Base-by-base conservation (phyloP, 2,329 filamentous ascomycete genomes). In the Cucurbitaria berberidis region DNA sequence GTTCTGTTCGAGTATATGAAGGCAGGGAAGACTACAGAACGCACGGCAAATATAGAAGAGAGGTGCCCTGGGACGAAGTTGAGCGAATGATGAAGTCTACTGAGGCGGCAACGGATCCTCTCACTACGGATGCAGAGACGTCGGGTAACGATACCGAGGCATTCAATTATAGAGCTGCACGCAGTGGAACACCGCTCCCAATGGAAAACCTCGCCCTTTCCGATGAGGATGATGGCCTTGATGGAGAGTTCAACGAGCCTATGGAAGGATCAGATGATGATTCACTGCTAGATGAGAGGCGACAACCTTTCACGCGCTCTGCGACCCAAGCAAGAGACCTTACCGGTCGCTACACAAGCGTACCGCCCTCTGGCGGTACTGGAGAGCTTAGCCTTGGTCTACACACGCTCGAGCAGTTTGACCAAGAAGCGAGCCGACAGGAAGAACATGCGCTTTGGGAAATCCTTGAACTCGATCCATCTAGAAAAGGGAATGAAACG, bases 361-460 rank as follows among this genome's bases (percentile, higher is more conserved):
- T 39, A 9, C 47, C 54, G 18, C 46, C 40, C 9, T 21, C n/a
- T 21, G n/a, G 27, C 19, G 36, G 18, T 9, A 15, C 13, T 18
- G 21, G 40, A 15, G 13, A 34, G n/a, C 11, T 5, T n/a, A n/a
- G 9, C 8, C 3, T 48, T 5, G 9, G 18, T 6, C 18, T 40
- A 15, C n/a, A 48, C 21, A 67, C 45, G 1, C 5, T 72, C 18
- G 79, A 84, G 48, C 64, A 68, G 1, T 63, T 83, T 21, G 84
- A 87, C 62, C 69, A 70, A 34, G 62, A 77, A 57, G 68, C 70
- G 10, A 80, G 77, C 53, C 69, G 58, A 38, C 59, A 64, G 18
- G 81, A 83, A 60, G 82, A 85, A 61, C 49, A 66, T 1, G 65
- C 66, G 3, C 66, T 86, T 3, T 80, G 80, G 76, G 55, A 67